A percentile compares a stretch with the other conserved stretches of the same genome.
Conservation (phyloP, 768 basidiomycete species). For the Psilocybe cubensis region DNA sequence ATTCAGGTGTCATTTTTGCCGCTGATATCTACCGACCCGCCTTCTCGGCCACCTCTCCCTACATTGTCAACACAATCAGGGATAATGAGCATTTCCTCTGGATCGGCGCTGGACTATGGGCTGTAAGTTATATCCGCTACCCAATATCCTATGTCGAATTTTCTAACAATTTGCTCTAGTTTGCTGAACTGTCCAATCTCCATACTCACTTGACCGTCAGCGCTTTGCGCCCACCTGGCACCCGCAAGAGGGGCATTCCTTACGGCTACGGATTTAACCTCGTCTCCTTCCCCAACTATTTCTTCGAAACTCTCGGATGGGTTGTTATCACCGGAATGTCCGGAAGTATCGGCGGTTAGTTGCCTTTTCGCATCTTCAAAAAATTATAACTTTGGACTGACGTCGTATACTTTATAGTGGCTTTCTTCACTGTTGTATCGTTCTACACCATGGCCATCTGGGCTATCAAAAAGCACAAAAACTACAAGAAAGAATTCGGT, state of each 20-base stretch:
- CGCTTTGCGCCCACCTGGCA: slow-evolving; percentile 79
- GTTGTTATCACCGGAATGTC: slow-evolving; percentile 74
- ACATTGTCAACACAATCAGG: slow-evolving; percentile 63
- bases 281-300: slow-evolving; percentile 94
- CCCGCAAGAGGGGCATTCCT: slow-evolving; percentile 83
- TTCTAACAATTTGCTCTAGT: slow-evolving; percentile 48
- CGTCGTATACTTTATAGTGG: slow-evolving; percentile 7
- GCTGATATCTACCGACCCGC: slow-evolving; percentile 81
- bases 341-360: slow-evolving; percentile 72
- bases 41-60: slow-evolving; percentile 68
- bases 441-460: slow-evolving; percentile 77
- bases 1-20: slow-evolving; percentile 73
- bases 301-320: slow-evolving; percentile 88
- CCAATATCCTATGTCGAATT: not conserved
- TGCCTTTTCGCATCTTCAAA: not conserved
- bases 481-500: slow-evolving; percentile 94
- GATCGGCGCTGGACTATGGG: slow-evolving; percentile 69
- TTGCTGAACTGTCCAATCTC: slow-evolving; percentile 84
- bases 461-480: slow-evolving; percentile 89
- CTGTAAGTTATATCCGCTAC: slow-evolving; percentile 50
- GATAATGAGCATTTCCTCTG: slow-evolving; percentile 71
- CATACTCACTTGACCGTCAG: slow-evolving; percentile 83
- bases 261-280: slow-evolving; percentile 89
- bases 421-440: slow-evolving; percentile 60
- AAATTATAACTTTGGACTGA: slow-evolving; percentile 1